A percentile compares a stretch with the other conserved stretches of the same genome.
phyloP scores from a whole-genome alignment of 345 rosid species.

The Moricandia arvensis region DNA sequence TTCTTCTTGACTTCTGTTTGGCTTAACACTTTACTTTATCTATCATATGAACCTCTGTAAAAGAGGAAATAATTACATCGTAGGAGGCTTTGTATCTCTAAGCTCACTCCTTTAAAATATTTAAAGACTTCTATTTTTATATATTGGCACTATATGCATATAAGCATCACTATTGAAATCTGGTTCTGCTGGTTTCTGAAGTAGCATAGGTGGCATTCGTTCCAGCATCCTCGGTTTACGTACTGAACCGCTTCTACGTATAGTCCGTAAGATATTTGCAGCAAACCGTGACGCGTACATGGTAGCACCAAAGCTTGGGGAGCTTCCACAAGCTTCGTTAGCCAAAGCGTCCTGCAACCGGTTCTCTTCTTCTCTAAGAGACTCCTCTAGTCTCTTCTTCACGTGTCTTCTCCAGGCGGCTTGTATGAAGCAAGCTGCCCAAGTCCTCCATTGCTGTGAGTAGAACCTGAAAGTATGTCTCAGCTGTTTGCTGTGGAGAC shows the following conservation, averaged over 20 bases:
- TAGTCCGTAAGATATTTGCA: conserved; percentile 64
- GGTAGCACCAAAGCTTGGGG: conserved; percentile 87
- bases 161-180: conserved; percentile 68
- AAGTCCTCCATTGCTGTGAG: conserved; percentile 87
- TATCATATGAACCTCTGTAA: conserved; percentile 2
- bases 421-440: conserved; percentile 95
- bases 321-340: conserved; percentile 53
- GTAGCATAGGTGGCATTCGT: conserved; percentile 59
- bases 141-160: conserved; percentile 12
- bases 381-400: conserved; percentile 73
- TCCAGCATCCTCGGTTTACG: conserved; percentile 61
- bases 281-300: conserved; percentile 87
- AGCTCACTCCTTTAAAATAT: conserved; percentile 11
- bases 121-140: conserved; percentile 11
- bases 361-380: conserved; percentile 64
- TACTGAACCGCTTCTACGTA: conserved; percentile 47
- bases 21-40: not conserved
- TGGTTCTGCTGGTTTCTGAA: conserved; percentile 91
- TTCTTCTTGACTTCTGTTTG: conserved; percentile 10
- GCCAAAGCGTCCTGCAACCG: conserved; percentile 78
- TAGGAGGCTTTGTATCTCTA: conserved; percentile 26
- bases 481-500: conserved; percentile 87
- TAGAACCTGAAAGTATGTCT: conserved; percentile 80
- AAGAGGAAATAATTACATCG: conserved; percentile 10
- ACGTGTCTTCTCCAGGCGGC: conserved; percentile 80